Conservation (phyloP, 1,284 basidiomycete genomes). For the Schizopora paradoxa region DNA sequence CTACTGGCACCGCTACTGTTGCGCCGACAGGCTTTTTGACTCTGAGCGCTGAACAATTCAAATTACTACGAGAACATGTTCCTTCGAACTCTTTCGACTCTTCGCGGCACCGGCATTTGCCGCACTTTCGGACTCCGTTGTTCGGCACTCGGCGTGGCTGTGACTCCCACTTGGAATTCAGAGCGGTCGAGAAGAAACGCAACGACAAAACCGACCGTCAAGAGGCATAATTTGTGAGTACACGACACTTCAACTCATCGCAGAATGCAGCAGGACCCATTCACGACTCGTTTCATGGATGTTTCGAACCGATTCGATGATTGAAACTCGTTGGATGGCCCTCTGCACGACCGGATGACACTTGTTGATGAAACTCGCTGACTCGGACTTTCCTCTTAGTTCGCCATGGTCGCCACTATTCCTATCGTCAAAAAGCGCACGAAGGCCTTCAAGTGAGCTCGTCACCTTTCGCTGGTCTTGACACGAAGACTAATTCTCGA, state of each 20-base stretch:
- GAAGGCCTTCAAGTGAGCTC: constrained; percentile 84
- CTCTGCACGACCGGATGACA: constrained; percentile 25
- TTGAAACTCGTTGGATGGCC: constrained; percentile 29
- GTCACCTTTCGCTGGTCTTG: not conserved
- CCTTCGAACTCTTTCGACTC: no score
- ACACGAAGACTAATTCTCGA: constrained; percentile 19
- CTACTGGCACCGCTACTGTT: no score
- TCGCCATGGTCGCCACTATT: constrained; percentile 78
- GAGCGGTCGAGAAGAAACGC: no score
- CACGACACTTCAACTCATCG: not conserved
- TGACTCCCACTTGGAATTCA: no score
- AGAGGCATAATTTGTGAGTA: constrained; percentile 7
- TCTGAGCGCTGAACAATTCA: no score
- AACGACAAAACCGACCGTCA: constrained; percentile 3
- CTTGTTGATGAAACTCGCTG: not conserved
- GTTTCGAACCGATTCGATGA: not conserved
- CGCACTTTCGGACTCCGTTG: no score
- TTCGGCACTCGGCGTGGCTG: no score
- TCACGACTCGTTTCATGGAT: no score
- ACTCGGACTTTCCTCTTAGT: constrained; percentile 8
- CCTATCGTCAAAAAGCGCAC: constrained; percentile 96
- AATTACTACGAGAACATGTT: no score
- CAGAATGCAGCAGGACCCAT: not conserved
- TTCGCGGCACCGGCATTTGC: no score
- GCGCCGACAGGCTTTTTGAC: no score